Evolutionary conservation across 768 basidiomycete species (phyloP), one percentile per base, ranked within the genome.

Genomic region (Asterophora parasitica): DNA sequence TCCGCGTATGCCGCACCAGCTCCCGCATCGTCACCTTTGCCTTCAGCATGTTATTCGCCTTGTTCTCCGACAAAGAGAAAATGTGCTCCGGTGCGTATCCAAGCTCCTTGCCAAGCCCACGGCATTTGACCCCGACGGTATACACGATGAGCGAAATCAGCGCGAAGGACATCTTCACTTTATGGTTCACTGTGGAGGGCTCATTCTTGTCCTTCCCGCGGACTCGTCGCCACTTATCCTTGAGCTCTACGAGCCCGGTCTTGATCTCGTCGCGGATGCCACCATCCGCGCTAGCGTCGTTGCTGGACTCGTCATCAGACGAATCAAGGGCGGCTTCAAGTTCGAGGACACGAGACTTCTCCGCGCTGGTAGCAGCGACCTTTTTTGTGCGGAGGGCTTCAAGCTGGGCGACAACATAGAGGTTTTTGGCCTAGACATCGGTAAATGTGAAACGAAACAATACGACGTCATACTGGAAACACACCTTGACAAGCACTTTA

Each of bases 81-180:
- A 97, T 78, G 58, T 97, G 89, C 58, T 91, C 85, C 0, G 88
- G 78, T 7, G 83, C 84, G 59, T 99, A 99, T 27, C 75, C 72
- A 54, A 89, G 83, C 52, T 91, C 84, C 64, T 88, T 83, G 66
- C 89, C 88, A 65, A 98, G 77, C 0, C 94, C 93, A 37, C 83
- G 85, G 56, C 89, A 96, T 65, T 95, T 95, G 51, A 97, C 91
- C 4, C 95, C 95, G 44, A 95, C 82, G 4, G 95, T 97, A 65
- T 98, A 97, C 20, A 97, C 86, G 15, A 97, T 76, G 9, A 97
- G 75, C 1, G 78, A 70, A 1, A 81, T 79, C 1, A 98, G 76
- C 2, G 76, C 74, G 19, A 77, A 61, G 0, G 93, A 93, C 82
- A 92, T 92, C 58, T 80, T 82, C 17, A 68, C 66, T 58, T 83